Evolutionary conservation across 352 stramenopile species (phyloP).

Genomic region (Phytophthora aleatoria): DNA sequence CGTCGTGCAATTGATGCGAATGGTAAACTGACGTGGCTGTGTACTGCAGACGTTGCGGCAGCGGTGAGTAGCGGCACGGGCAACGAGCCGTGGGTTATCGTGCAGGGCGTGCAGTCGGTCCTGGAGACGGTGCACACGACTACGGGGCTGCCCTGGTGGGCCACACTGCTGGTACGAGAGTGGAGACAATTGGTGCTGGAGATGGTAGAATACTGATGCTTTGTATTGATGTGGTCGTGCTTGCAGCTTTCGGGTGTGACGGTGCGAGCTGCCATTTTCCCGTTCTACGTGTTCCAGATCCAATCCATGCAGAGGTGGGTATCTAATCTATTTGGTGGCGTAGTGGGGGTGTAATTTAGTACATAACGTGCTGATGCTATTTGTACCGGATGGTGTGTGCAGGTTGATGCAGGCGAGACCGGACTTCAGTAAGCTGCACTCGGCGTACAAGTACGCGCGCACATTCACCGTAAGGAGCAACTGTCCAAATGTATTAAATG

Average conservation of each 20-base stretch:
- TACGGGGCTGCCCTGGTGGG: constrained; percentile 80
- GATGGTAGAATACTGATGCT: constrained; percentile 5
- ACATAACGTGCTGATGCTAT: constrained; percentile 6
- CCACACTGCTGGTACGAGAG: constrained; percentile 54
- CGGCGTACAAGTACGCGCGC: constrained; percentile 73
- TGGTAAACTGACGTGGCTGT: background rate
- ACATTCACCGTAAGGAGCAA: constrained; percentile 58
- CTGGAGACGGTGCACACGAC: constrained; percentile 69
- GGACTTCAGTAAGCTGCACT: constrained; percentile 72
- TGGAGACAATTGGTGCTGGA: background rate
- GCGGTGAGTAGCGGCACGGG: constrained; percentile 25
- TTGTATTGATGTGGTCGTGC: constrained; percentile 1
- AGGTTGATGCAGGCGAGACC: constrained; percentile 53
- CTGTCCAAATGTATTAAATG: background rate
- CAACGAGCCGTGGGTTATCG: constrained; percentile 50
- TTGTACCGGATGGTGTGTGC: background rate
- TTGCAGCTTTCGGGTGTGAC: constrained; percentile 59
- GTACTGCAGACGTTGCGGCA: constrained; percentile 34
- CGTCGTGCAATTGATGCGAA: background rate
- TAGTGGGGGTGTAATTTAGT: background rate
- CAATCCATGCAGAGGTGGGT: constrained; percentile 59
- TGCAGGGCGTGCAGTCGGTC: constrained; percentile 62
- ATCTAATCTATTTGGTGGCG: background rate
- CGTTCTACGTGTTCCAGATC: constrained; percentile 77
- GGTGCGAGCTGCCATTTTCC: constrained; percentile 71